A percentile compares a stretch with the other conserved stretches of the same genome.
Conservation (phyloP, 768 basidiomycete species). For the Cantharellus cinnabarinus region DNA sequence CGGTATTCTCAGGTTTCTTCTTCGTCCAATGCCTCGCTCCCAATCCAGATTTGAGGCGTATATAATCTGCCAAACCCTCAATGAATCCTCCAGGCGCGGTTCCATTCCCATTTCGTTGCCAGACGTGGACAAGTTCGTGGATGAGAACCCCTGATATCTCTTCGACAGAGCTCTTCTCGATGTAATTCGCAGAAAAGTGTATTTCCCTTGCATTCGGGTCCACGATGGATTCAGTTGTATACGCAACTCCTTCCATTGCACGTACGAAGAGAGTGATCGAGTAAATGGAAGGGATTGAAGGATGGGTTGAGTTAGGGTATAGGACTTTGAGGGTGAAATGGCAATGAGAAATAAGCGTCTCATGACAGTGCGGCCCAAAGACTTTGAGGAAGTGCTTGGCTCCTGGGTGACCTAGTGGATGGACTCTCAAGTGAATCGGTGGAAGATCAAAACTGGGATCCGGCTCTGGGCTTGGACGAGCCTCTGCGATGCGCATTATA, state of each 20-base stretch:
- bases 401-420: neutral
- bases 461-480: too few relatives aligned
- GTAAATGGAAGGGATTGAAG: neutral
- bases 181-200: neutral
- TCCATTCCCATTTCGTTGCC: neutral
- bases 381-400: neutral
- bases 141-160: conserved; percentile 2
- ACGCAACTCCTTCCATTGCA: neutral
- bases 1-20: neutral
- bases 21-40: conserved; percentile 1
- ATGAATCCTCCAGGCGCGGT: conserved; percentile 1
- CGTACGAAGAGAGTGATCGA: neutral
- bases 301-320: neutral
- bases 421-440: too few relatives aligned
- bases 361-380: neutral
- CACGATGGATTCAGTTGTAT: neutral
- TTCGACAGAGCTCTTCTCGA: neutral
- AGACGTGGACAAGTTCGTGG: conserved; percentile 2
- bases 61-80: conserved; percentile 1
- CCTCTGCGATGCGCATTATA: too few relatives aligned
- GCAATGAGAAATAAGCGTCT: neutral
- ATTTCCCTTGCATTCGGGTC: neutral
- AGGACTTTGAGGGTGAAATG: neutral
- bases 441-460: too few relatives aligned
- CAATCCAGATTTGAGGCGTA: neutral